phyloP scores from a whole-genome alignment of 106 monocot species.

The Dioscorea alata region DNA sequence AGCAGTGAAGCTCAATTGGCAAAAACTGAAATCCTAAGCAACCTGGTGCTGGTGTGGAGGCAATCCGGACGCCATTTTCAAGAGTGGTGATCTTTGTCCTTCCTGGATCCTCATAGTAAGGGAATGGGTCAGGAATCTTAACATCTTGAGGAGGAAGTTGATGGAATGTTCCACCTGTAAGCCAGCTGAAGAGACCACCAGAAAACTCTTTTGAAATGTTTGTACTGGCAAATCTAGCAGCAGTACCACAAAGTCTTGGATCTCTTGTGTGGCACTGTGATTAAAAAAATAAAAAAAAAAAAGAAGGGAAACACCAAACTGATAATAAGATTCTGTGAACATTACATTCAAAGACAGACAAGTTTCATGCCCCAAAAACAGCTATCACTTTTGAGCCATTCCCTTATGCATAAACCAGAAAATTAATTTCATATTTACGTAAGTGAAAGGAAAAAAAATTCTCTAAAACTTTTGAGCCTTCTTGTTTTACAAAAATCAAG shows the following conservation, averaged over 20 bases:
- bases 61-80: constrained; percentile 59
- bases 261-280: constrained; percentile 28
- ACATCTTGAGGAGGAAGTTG: constrained; percentile 47
- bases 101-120: constrained; percentile 54
- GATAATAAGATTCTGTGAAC: too few species aligned
- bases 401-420: too few species aligned
- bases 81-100: constrained; percentile 67
- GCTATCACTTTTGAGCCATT: too few species aligned
- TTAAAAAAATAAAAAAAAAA: background rate
- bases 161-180: constrained; percentile 36
- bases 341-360: too few species aligned
- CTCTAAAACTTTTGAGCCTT: too few species aligned
- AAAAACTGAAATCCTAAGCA: background rate
- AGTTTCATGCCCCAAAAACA: too few species aligned
- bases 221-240: constrained; percentile 61
- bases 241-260: constrained; percentile 12
- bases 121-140: constrained; percentile 41
- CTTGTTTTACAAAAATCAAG: too few species aligned
- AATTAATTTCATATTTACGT: too few species aligned
- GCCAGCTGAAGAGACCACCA: constrained; percentile 61
- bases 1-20: background rate
- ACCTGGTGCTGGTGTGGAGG: constrained; percentile 61
- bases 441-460: too few species aligned
- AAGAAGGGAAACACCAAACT: too few species aligned
- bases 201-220: constrained; percentile 57